Evolutionary conservation across 164 flowering plant species (phyloP), one percentile per base, ranked within the genome.

Genomic region (Stephania yunnanensis): DNA sequence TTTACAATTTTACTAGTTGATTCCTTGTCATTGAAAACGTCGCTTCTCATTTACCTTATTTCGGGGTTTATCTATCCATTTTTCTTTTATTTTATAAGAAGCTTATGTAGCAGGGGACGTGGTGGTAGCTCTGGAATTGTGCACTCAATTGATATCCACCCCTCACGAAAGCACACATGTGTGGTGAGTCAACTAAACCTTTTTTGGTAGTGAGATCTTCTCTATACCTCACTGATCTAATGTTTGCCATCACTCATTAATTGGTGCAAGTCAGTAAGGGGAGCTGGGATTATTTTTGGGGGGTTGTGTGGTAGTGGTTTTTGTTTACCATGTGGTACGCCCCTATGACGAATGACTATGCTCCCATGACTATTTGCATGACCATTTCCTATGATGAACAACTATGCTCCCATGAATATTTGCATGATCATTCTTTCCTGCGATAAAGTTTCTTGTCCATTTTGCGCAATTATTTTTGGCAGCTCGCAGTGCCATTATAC

Each of bases 111-210:
- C 85, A 93, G 94, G 92, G 76, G 78, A 78, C 83, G 75, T 71
- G 85, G 87, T 29, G 70, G 65, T 66, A 76, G 86, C 52, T 86
- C 92, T 71, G 99, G 95, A 71, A 85, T 93, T 69, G 89, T 95
- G 9, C 98, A 95, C 79, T 95, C 94, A 30, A 78, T 95, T 82
- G 98, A 95, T 78, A 87, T 95, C 74, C 97, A 91, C 82, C 91
- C 96, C 75, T 95, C 99, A 58, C 84, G 99, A 71, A 95, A 95
- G 84, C 97, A 93, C 79, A 87, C 88, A 0, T 93, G 98, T 83
- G 76, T 93, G 85, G 98, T 94, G 79, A 73, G 77, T 50, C 42
- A 36, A 36, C 42, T 36, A 36, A 36, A 36, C 42, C 42, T 36
- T 36, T 36, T 4, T 36, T 4, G 4, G 42, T 36, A 36, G 42